Evolutionary conservation across 2,329 filamentous ascomycete species (phyloP).

Genomic region (Lasiodiplodia sp.): DNA sequence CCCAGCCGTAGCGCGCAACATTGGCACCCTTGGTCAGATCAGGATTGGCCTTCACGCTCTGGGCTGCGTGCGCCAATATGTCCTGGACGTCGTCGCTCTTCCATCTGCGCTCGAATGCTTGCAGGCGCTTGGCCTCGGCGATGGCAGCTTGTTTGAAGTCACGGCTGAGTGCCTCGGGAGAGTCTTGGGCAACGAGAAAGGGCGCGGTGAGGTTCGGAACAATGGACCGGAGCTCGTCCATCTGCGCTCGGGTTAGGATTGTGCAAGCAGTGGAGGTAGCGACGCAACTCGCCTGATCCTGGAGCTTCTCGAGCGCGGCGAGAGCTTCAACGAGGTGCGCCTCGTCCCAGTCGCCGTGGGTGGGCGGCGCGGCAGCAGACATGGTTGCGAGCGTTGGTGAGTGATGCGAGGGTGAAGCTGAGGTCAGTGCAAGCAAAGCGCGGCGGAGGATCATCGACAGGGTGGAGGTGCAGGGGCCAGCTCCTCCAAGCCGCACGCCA

Average conservation of each 20-base stretch:
- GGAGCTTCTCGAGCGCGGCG: slow-evolving; percentile 52
- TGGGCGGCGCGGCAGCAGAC: neutral
- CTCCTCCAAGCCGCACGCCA: neutral
- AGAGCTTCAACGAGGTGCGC: slow-evolving; percentile 51
- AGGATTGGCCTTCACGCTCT: slow-evolving; percentile 46
- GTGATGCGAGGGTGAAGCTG: neutral
- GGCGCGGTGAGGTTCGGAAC: slow-evolving; percentile 53
- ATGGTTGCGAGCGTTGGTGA: slow-evolving; percentile 1
- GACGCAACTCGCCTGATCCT: slow-evolving; percentile 47
- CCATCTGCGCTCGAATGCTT: slow-evolving; percentile 48
- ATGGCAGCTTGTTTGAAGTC: slow-evolving; percentile 48
- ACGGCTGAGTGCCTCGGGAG: slow-evolving; percentile 44
- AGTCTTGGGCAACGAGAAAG: slow-evolving; percentile 40
- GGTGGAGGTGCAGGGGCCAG: slow-evolving; percentile 7
- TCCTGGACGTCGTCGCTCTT: slow-evolving; percentile 45
- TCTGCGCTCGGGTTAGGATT: slow-evolving; percentile 38
- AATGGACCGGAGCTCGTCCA: slow-evolving; percentile 52
- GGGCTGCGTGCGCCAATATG: slow-evolving; percentile 43
- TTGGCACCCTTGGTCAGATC: slow-evolving; percentile 46
- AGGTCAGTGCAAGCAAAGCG: slow-evolving; percentile 9
- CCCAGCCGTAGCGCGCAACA: slow-evolving; percentile 50
- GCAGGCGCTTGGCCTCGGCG: slow-evolving; percentile 45
- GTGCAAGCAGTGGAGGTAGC: neutral
- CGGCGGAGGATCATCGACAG: slow-evolving; percentile 6
- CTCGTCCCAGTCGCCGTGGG: slow-evolving; percentile 44